Evolutionary conservation across 306 rosid species (phyloP), one percentile per base, ranked within the genome.

Genomic region (Astragalus glycyphyllos): DNA sequence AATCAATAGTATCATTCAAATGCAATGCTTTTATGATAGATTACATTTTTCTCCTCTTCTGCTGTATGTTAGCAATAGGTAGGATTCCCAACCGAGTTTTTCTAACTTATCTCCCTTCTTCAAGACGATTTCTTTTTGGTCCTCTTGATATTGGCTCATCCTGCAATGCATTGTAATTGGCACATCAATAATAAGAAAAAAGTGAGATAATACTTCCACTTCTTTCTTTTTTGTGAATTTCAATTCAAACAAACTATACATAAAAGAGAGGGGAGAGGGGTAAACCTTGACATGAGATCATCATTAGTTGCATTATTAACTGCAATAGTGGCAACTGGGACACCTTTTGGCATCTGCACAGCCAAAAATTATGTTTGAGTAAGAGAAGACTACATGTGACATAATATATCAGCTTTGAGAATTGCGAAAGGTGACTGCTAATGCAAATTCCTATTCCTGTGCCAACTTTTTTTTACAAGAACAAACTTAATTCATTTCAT

Each of bases 111-210:
- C 91, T 31, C 78, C 96, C 84, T 90, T 90, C 11, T 6, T 63
- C 84, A 89, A 80, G 16, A 94, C 97, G 26, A 23, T 80, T 40
- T 82, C 85, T 54, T 61, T 77, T 35, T 78, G 84, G 76, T 94
- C 95, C 77, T 89, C 90, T 75, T 76, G 92, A 79, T 82, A 94
- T 65, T 89, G 89, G 31, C 66, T 82, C 89, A 84, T 83, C 87
- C 98, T 94, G 95, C 83, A 77, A 11, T 58, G 7, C 0, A 60
- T 77, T 53, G 34, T 49, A 16, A 49, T 65, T 56, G 20, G 34
- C 51, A 54, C 14, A 37, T 65, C 56, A 79, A 62, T 13, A 23
- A 23, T n/a, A 49, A 40, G 66, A 35, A 56, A 15, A 67, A 31
- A 54, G 68, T 16, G 67, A 37, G 23, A 14, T 23, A 15, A 16